Conservation (phyloP, 2,329 filamentous ascomycete species). For the Paradendryphiella salina region DNA sequence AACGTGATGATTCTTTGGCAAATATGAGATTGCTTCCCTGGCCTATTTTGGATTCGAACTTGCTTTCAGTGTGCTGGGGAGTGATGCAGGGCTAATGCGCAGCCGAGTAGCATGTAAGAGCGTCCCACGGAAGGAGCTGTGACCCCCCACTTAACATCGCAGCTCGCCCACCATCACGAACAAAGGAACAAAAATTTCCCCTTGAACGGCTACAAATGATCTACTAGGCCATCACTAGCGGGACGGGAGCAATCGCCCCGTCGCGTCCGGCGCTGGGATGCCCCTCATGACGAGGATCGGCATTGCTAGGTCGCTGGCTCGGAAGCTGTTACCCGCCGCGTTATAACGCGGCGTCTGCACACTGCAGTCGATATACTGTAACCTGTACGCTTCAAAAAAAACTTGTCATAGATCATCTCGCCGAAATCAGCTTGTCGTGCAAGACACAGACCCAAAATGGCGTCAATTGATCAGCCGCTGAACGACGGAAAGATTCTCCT, state of each 20-base stretch:
- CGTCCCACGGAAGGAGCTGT: no score
- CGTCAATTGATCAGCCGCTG: conserved; percentile 37
- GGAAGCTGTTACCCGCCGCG: neutral
- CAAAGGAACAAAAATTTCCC: no score
- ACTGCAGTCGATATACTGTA: neutral
- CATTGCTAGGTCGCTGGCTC: neutral
- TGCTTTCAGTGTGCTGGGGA: no score
- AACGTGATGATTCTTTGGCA: no score
- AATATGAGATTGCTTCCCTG: no score
- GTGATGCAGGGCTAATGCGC: no score
- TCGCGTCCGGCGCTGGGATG: neutral
- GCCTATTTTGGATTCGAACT: no score
- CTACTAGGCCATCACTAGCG: no score
- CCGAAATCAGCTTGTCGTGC: neutral
- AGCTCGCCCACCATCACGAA: no score
- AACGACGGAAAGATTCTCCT: conserved; percentile 39
- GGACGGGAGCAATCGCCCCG: neutral
- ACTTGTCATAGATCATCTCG: neutral
- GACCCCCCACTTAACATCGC: no score
- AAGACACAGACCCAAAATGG: neutral
- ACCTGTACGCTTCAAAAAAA: neutral
- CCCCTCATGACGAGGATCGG: neutral
- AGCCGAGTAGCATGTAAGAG: no score
- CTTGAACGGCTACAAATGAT: no score
- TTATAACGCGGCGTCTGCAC: neutral